Evolutionary conservation across 805 yeast genomes (phyloP).

Genomic region (Candida koratica): DNA sequence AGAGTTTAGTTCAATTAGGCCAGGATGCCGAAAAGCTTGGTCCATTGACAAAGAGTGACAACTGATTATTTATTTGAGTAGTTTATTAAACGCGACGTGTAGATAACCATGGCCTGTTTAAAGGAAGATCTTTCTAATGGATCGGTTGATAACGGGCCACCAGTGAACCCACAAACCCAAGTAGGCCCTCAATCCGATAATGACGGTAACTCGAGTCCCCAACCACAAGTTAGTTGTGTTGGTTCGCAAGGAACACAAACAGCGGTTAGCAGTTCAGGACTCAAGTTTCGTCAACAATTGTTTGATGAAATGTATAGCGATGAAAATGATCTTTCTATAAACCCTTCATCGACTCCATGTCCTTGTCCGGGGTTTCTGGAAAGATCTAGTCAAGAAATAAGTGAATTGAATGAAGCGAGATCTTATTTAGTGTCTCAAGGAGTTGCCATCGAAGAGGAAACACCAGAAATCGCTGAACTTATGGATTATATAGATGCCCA

Average conservation of each 20-base stretch:
- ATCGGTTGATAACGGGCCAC: too few species aligned
- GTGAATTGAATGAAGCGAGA: background rate
- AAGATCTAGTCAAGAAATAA: background rate
- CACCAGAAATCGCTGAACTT: background rate
- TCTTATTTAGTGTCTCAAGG: background rate
- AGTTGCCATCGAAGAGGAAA: background rate
- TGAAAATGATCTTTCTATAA: conserved; percentile 1
- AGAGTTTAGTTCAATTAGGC: conserved; percentile 23
- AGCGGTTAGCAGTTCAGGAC: too few species aligned
- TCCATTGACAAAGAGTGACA: too few species aligned
- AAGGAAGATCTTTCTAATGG: too few species aligned
- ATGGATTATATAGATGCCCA: background rate
- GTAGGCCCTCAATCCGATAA: too few species aligned
- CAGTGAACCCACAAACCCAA: too few species aligned
- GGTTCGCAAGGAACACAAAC: background rate
- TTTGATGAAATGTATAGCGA: background rate
- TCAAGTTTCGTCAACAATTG: too few species aligned
- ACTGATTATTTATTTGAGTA: too few species aligned
- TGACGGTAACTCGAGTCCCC: too few species aligned
- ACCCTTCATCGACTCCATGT: conserved; percentile 9
- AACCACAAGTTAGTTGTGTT: too few species aligned
- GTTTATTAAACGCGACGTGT: too few species aligned
- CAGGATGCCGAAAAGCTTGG: conserved; percentile 2
- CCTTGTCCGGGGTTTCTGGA: conserved; percentile 3
- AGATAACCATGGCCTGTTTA: too few species aligned